Evolutionary conservation across 495 filamentous ascomycete genomes (phyloP).

Genomic region (Rostrohypoxylon terebratum): DNA sequence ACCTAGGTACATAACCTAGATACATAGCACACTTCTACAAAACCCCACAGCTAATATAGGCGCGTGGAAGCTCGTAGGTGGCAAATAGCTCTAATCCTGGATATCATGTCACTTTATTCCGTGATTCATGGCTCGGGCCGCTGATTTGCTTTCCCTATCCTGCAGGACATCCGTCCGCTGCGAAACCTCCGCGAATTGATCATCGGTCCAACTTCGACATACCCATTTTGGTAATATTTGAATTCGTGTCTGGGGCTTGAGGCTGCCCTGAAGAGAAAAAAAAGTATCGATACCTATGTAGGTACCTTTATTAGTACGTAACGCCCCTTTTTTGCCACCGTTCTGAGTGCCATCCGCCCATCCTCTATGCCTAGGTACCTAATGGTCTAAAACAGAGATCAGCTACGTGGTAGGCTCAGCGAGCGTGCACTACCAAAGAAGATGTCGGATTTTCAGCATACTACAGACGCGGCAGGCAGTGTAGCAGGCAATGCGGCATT

Average conservation of each 20-base stretch:
- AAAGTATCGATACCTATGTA: constrained; percentile 1
- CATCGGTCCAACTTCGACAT: constrained; percentile 8
- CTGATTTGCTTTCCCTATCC: constrained; percentile 20
- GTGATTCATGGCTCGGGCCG: constrained; percentile 12
- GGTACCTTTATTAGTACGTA: background rate
- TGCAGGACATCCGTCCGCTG: constrained; percentile 20
- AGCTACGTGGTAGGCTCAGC: background rate
- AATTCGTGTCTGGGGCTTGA: constrained; percentile 5
- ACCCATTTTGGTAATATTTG: background rate
- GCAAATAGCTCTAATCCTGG: constrained; percentile 11
- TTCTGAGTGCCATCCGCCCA: background rate
- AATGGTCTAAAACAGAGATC: too few species aligned
- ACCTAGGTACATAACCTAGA: background rate
- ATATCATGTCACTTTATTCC: background rate
- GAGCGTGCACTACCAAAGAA: constrained; percentile 1
- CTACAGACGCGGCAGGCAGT: constrained; percentile 6
- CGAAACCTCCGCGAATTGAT: constrained; percentile 1
- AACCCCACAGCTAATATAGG: constrained; percentile 31
- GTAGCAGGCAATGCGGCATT: constrained; percentile 31
- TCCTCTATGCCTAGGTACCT: too few species aligned
- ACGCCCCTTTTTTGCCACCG: background rate
- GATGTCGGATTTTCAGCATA: background rate
- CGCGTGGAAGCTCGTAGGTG: constrained; percentile 12
- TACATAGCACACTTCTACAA: constrained; percentile 3
- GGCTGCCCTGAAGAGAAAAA: background rate